Conservation (phyloP, 306 rosid genomes). For the Sicyos edulis region DNA sequence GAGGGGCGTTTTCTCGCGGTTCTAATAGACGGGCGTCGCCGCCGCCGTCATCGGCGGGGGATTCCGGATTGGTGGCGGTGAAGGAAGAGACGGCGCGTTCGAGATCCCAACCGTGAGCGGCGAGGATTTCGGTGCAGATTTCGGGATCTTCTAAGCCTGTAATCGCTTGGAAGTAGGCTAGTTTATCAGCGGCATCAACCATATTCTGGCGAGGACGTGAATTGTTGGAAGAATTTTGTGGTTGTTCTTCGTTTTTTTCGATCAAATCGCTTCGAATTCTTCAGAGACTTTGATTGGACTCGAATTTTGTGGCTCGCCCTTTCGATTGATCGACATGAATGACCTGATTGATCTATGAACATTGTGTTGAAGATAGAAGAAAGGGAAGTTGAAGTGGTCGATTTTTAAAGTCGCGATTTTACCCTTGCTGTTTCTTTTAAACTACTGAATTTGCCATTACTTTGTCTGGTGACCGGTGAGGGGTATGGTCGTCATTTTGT, state of each 20-base stretch:
- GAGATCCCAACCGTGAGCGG: constrained; percentile 92
- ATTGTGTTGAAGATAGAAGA: background rate
- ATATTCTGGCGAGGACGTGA: constrained; percentile 29
- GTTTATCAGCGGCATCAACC: constrained; percentile 67
- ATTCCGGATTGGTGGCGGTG: constrained; percentile 32
- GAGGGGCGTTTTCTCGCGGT: constrained; percentile 26
- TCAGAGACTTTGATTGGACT: constrained; percentile 8
- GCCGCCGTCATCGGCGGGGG: constrained; percentile 13
- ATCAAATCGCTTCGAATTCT: background rate
- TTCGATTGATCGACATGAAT: background rate
- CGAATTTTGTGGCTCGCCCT: background rate
- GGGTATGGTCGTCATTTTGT: background rate
- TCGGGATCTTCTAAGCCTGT: constrained; percentile 85
- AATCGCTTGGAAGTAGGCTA: constrained; percentile 81
- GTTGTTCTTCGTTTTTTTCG: background rate
- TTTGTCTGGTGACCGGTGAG: background rate
- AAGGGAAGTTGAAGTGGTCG: background rate
- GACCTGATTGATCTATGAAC: background rate
- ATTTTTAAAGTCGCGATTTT: background rate
- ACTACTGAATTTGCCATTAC: background rate
- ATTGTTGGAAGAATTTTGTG: background rate
- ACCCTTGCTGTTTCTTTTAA: background rate
- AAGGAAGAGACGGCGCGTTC: constrained; percentile 85
- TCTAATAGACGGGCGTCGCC: constrained; percentile 22
- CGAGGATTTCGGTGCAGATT: constrained; percentile 76